These are phyloP conservation scores for Sphaerostilbella broomeana DNA, from an alignment of 2,329 filamentous ascomycete genomes.

Conservation along the genomic window DNA sequence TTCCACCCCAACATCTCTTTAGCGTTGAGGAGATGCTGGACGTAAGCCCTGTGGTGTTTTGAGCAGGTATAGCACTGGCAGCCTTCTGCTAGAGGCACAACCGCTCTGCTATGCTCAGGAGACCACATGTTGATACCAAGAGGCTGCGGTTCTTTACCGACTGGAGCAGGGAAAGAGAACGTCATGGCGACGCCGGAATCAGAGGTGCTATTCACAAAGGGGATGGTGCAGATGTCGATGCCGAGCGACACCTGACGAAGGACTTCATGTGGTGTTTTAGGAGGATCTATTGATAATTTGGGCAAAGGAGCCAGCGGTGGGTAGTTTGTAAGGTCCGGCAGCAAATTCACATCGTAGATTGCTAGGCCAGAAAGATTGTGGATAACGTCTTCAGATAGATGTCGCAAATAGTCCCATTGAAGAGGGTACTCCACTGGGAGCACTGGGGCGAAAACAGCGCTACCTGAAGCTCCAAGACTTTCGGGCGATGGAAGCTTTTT, in stretches of 20 bases:
- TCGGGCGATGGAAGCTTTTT: conserved; percentile 22
- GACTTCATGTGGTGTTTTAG: conserved; percentile 66
- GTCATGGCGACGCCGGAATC: conserved; percentile 80
- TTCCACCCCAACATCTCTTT: conserved; percentile 98
- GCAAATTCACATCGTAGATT: conserved; percentile 65
- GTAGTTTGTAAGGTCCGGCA: conserved; percentile 57
- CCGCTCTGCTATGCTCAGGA: conserved; percentile 50
- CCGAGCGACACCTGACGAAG: conserved; percentile 70
- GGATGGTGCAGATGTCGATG: conserved; percentile 70
- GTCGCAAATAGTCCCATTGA: conserved; percentile 74
- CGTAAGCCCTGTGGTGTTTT: conserved; percentile 76
- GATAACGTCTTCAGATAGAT: conserved; percentile 57
- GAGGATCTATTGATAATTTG: conserved; percentile 65
- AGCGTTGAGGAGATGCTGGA: conserved; percentile 80
- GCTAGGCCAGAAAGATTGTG: conserved; percentile 61
- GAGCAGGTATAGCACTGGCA: conserved; percentile 82
- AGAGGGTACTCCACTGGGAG: conserved; percentile 67
- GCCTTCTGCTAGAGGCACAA: conserved; percentile 52
- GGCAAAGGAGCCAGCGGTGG: conserved; percentile 54
- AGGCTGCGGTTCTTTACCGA: conserved; percentile 28
- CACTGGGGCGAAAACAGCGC: conserved; percentile 57
- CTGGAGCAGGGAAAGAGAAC: conserved; percentile 61
- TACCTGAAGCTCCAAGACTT: conserved; percentile 22
- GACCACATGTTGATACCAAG: conserved; percentile 78
- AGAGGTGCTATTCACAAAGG: conserved; percentile 67